A percentile compares a stretch with the other conserved stretches of the same genome.
phyloP scores from a whole-genome alignment of 345 rosid species.

The Stellera chamaejasme region DNA sequence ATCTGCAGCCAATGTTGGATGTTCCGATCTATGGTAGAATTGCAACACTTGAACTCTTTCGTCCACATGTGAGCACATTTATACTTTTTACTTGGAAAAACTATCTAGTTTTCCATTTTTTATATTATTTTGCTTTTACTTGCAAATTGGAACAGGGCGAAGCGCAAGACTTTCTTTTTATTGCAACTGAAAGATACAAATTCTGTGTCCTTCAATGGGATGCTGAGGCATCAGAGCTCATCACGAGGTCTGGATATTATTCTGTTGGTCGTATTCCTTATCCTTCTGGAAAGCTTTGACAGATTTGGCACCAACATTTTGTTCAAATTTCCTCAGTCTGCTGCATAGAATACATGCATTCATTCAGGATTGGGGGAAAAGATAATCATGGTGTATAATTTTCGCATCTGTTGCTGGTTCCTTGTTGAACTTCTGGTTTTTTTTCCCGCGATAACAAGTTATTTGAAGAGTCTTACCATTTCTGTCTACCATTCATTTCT shows the following conservation, averaged over 20 bases:
- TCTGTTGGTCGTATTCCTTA: background rate
- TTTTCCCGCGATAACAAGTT: no score
- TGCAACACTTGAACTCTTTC: slow-evolving; percentile 82
- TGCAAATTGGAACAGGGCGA: slow-evolving; percentile 59
- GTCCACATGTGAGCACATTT: slow-evolving; percentile 71
- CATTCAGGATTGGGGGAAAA: no score
- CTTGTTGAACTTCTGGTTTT: no score
- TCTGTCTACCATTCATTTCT: no score
- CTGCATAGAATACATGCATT: no score
- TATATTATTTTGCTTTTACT: slow-evolving; percentile 5
- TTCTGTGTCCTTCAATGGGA: slow-evolving; percentile 97
- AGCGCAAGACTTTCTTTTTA: slow-evolving; percentile 77
- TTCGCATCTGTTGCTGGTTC: no score
- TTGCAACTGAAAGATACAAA: slow-evolving; percentile 85
- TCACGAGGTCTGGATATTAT: slow-evolving; percentile 51
- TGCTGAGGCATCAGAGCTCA: slow-evolving; percentile 67
- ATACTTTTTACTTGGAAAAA: background rate
- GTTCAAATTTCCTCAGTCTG: no score
- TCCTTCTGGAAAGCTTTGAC: background rate
- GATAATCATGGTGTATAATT: no score
- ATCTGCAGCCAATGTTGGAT: slow-evolving; percentile 73
- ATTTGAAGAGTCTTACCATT: no score
- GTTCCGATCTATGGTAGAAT: slow-evolving; percentile 96
- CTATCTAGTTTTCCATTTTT: background rate
- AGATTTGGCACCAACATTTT: background rate